Evolutionary conservation across 1,139 yeast genomes (phyloP).

Genomic region (Kodamaea sp.): DNA sequence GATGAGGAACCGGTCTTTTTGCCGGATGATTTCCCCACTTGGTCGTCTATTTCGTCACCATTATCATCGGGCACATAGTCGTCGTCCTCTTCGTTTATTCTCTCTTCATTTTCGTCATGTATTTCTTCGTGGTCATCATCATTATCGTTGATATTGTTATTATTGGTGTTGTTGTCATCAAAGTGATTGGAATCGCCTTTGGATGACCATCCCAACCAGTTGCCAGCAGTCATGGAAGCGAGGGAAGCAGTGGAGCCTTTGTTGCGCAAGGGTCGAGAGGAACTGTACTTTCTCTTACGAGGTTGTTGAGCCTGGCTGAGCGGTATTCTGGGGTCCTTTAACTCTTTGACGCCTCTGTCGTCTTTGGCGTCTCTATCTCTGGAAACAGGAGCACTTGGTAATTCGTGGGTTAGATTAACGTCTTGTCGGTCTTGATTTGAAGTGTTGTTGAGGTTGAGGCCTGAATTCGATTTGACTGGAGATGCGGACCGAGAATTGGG

Average conservation of each 20-base stretch:
- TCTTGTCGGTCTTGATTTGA: background rate
- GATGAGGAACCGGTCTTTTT: constrained; percentile 27
- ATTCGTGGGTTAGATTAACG: background rate
- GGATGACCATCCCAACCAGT: constrained; percentile 16
- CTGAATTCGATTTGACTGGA: too few species aligned
- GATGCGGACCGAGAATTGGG: background rate
- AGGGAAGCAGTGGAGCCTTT: constrained; percentile 22
- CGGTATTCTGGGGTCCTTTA: too few species aligned
- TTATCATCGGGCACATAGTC: constrained; percentile 27
- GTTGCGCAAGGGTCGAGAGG: constrained; percentile 7
- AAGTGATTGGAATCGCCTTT: constrained; percentile 5
- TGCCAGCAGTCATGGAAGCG: constrained; percentile 22
- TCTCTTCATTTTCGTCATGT: constrained; percentile 10
- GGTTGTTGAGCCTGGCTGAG: too few species aligned
- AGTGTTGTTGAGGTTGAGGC: background rate
- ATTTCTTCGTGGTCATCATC: constrained; percentile 12
- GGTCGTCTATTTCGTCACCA: constrained; percentile 39
- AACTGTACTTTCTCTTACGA: background rate
- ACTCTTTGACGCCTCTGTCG: background rate
- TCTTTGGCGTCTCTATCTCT: too few species aligned
- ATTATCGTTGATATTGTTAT: constrained; percentile 5
- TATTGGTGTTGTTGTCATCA: constrained; percentile 5
- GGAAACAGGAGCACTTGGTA: background rate
- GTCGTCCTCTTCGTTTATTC: constrained; percentile 23
- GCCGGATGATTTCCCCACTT: constrained; percentile 18